A percentile compares a stretch with the other conserved stretches of the same genome.
phyloP scores from a whole-genome alignment of 345 rosid species.

The Salix exigua region DNA sequence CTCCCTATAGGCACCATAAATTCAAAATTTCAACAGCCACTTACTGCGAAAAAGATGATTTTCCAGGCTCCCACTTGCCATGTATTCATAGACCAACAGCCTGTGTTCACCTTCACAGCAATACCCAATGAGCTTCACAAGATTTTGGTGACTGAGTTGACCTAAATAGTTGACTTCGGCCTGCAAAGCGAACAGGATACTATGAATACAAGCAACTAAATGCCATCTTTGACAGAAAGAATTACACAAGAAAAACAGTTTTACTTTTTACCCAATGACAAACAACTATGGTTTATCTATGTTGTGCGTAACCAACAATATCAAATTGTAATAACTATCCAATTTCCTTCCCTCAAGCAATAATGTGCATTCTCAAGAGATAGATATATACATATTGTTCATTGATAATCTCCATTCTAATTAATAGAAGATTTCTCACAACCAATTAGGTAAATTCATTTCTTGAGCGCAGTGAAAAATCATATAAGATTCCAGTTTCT shows the following conservation, averaged over 20 bases:
- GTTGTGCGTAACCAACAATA: background rate
- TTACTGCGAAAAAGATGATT: slow-evolving; percentile 94
- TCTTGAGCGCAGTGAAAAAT: background rate
- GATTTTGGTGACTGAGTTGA: slow-evolving; percentile 82
- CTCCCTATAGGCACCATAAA: background rate
- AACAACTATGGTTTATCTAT: background rate
- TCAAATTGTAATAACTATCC: background rate
- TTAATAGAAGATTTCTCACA: background rate
- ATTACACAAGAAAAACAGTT: background rate
- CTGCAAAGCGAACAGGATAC: slow-evolving; percentile 40
- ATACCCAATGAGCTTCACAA: slow-evolving; percentile 95
- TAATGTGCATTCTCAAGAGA: background rate
- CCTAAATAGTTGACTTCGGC: slow-evolving; percentile 95
- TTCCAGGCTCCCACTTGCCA: slow-evolving; percentile 91
- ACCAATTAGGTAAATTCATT: background rate
- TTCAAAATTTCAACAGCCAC: slow-evolving; percentile 20
- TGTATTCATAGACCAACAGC: slow-evolving; percentile 82
- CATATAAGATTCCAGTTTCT: background rate
- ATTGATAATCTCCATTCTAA: background rate
- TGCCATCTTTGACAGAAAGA: background rate
- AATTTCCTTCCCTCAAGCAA: background rate
- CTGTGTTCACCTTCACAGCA: slow-evolving; percentile 98
- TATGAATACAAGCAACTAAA: background rate
- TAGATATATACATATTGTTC: background rate
- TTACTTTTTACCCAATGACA: background rate